Evolutionary conservation across 2,329 filamentous ascomycete species (phyloP).

Genomic region (Madurella mycetomatis): DNA sequence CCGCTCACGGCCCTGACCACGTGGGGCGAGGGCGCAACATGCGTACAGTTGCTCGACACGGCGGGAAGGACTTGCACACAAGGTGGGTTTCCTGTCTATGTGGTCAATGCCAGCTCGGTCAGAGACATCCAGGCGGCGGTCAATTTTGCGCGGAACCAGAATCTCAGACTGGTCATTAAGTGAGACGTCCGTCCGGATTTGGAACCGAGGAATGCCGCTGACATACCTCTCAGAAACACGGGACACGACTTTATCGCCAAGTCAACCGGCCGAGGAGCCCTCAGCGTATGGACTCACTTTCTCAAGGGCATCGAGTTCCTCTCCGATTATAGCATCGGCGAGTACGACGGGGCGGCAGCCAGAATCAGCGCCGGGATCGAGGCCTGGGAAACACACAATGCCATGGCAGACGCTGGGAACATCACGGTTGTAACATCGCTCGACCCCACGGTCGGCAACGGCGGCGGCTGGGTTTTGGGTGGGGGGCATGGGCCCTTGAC

Average conservation of each 20-base stretch:
- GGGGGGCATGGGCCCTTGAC: constrained; percentile 46
- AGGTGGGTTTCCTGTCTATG: constrained; percentile 35
- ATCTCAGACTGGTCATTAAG: constrained; percentile 45
- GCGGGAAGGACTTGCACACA: constrained; percentile 31
- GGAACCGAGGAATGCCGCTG: not conserved
- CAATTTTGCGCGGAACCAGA: constrained; percentile 39
- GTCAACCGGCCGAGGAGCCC: constrained; percentile 52
- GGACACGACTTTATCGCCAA: constrained; percentile 53
- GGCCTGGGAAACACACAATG: constrained; percentile 2
- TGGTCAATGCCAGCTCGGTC: constrained; percentile 35
- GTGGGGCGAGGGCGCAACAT: constrained; percentile 33
- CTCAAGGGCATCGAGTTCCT: constrained; percentile 42
- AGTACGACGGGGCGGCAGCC: constrained; percentile 42
- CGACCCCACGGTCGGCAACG: constrained; percentile 34
- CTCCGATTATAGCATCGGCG: constrained; percentile 25
- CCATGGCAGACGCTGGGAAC: constrained; percentile 1
- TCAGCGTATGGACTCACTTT: constrained; percentile 51
- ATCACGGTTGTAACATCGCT: constrained; percentile 1
- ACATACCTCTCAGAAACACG: constrained; percentile 35
- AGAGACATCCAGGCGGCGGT: constrained; percentile 35
- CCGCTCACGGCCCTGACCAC: constrained; percentile 29
- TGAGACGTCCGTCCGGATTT: not conserved
- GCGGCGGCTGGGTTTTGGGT: constrained; percentile 48
- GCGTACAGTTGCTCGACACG: constrained; percentile 21
- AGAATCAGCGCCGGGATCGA: constrained; percentile 43